phyloP scores from a whole-genome alignment of 148 eudicot genomes.

The Spergularia bocconei region DNA sequence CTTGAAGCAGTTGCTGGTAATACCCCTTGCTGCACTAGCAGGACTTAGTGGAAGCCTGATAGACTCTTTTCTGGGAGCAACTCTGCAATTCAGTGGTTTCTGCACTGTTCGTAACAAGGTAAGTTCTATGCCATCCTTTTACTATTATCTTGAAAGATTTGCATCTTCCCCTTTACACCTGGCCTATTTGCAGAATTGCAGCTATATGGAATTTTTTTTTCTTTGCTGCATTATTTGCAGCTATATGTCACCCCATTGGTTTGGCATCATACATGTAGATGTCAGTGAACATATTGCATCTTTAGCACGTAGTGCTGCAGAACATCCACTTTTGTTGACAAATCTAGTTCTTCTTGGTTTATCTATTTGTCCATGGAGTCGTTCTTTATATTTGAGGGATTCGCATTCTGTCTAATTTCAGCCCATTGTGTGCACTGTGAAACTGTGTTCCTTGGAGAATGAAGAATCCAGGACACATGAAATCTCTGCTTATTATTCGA shows the following conservation, averaged over 20 bases:
- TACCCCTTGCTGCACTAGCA: slow-evolving; percentile 74
- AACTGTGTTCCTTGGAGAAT: too few relatives aligned
- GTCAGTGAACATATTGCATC: background rate
- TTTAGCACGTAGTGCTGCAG: too few relatives aligned
- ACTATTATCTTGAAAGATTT: background rate
- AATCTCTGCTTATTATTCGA: too few relatives aligned
- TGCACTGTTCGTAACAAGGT: slow-evolving; percentile 87
- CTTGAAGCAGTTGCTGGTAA: slow-evolving; percentile 70
- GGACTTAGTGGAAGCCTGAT: slow-evolving; percentile 84
- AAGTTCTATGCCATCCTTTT: slow-evolving; percentile 6
- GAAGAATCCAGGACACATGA: too few relatives aligned
- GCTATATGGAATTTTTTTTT: too few relatives aligned
- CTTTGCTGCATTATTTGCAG: background rate
- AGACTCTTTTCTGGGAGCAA: slow-evolving; percentile 90
- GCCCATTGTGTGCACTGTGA: too few relatives aligned
- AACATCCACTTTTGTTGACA: too few relatives aligned
- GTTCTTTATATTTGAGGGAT: too few relatives aligned
- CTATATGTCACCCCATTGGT: background rate
- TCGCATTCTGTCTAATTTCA: too few relatives aligned
- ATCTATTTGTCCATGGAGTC: too few relatives aligned
- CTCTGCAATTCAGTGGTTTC: slow-evolving; percentile 79
- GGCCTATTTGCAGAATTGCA: background rate
- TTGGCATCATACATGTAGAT: background rate
- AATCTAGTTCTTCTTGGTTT: too few relatives aligned
- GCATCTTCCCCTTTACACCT: background rate